These are phyloP conservation scores for Alternaria arbusti DNA, from an alignment of 2,329 filamentous ascomycete genomes.

Conservation along the genomic window DNA sequence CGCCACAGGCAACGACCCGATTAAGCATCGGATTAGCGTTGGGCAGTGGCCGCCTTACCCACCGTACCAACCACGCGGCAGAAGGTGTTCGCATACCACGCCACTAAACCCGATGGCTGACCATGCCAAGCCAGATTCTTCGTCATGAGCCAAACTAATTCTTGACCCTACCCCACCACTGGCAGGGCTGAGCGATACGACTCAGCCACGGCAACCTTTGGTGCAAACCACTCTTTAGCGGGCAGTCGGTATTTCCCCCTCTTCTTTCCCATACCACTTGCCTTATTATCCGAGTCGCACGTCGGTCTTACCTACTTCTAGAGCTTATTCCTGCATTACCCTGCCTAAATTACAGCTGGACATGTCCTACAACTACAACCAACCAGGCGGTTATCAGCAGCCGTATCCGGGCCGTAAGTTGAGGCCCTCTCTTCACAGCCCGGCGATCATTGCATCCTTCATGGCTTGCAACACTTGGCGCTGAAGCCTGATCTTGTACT, in stretches of 20 bases:
- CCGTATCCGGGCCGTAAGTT: conserved; percentile 42
- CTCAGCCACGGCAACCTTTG: conserved; percentile 5
- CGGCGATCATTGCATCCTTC: conserved; percentile 12
- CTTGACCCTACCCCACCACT: conserved; percentile 6
- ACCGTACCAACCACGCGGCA: conserved; percentile 2
- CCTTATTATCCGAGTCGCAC: background rate
- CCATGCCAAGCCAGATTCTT: conserved; percentile 4
- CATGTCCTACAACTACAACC: conserved; percentile 41
- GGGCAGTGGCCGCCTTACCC: background rate
- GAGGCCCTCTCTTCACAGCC: conserved; percentile 10
- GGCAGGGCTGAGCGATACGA: conserved; percentile 3
- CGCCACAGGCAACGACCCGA: conserved; percentile 5
- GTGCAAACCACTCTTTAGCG: background rate
- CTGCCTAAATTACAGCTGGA: background rate
- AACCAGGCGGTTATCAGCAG: conserved; percentile 36
- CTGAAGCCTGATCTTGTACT: conserved; percentile 23
- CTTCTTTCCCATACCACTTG: background rate
- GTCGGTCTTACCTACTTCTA: background rate
- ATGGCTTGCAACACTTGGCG: conserved; percentile 17
- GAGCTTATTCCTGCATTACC: background rate
- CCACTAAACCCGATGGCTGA: background rate
- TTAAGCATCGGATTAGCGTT: background rate
- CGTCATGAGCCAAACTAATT: conserved; percentile 6
- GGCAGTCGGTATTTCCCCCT: background rate
- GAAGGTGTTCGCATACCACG: background rate